phyloP scores from a whole-genome alignment of 2,329 filamentous ascomycete genomes.

The Aquanectria penicillioides region DNA sequence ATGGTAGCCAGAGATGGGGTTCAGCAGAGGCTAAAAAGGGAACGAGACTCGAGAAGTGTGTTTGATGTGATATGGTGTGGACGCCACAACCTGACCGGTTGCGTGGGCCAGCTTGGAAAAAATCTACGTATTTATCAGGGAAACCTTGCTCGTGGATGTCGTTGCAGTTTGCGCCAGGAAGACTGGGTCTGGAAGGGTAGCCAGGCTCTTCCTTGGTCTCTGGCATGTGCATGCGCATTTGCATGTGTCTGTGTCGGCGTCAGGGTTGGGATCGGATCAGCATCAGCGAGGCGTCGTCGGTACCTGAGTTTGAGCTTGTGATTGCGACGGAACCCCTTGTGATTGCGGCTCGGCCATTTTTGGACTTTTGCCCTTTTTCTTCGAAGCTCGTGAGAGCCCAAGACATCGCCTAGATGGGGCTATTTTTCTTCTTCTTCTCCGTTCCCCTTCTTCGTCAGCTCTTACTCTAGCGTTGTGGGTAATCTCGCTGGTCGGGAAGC shows the following conservation, averaged over 20 bases:
- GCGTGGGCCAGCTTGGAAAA: constrained; percentile 11
- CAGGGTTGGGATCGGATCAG: constrained; percentile 10
- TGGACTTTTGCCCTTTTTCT: neutral
- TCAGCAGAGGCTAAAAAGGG: constrained; percentile 37
- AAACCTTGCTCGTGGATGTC: constrained; percentile 8
- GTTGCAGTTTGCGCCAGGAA: neutral
- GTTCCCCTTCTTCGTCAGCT: neutral
- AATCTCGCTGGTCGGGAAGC: neutral
- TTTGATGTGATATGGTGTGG: constrained; percentile 31
- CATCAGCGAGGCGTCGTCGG: neutral
- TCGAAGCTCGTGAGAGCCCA: neutral
- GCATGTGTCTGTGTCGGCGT: constrained; percentile 15
- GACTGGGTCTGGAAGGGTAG: too few relatives aligned
- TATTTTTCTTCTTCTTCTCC: neutral
- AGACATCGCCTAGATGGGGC: neutral
- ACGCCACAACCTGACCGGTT: constrained; percentile 36
- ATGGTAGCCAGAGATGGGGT: constrained; percentile 33
- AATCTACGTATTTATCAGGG: constrained; percentile 18
- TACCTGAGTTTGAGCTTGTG: constrained; percentile 14
- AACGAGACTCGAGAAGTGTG: constrained; percentile 23
- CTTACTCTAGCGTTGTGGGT: neutral
- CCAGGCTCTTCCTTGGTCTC: constrained; percentile 5
- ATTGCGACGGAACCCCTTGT: constrained; percentile 1
- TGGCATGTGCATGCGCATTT: constrained; percentile 26
- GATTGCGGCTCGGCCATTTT: neutral